These are phyloP conservation scores for Thalia dealbata DNA, from an alignment of 176 grass and related monocot species.

Conservation along the genomic window DNA sequence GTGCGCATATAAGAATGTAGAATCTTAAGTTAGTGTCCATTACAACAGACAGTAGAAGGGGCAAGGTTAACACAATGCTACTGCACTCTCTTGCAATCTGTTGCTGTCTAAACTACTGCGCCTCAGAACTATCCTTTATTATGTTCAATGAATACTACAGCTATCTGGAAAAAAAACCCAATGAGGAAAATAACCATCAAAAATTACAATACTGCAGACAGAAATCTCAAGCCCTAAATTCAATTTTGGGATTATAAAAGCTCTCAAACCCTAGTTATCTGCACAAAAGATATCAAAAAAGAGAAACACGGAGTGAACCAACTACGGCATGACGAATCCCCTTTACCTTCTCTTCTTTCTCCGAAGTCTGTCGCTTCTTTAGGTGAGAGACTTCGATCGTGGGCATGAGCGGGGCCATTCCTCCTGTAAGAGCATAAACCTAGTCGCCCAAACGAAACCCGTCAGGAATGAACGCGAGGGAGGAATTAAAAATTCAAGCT, in stretches of 20 bases:
- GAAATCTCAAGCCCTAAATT: background rate
- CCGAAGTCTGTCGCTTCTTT: slow-evolving; percentile 56
- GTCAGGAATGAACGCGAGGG: background rate
- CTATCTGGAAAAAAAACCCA: background rate
- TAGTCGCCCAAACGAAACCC: slow-evolving; percentile 6
- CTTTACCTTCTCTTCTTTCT: slow-evolving; percentile 52
- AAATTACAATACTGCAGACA: background rate
- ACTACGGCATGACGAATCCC: slow-evolving; percentile 20
- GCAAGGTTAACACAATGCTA: background rate
- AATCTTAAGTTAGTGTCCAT: too few relatives aligned
- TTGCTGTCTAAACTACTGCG: background rate
- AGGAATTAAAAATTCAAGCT: background rate
- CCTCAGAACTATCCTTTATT: background rate
- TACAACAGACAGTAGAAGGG: background rate
- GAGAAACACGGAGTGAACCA: background rate
- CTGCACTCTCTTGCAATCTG: background rate
- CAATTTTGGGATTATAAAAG: background rate
- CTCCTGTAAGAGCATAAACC: slow-evolving; percentile 91
- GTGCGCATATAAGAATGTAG: background rate
- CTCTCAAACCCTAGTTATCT: background rate
- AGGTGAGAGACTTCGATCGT: slow-evolving; percentile 68
- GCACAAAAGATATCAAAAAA: background rate
- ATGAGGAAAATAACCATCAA: background rate
- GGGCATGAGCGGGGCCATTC: slow-evolving; percentile 71
- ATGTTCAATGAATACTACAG: background rate